Percentiles rank a stretch among this genome's conserved stretches.
Evolutionary conservation across 371 early-diverging fungal species (phyloP).

Genomic region (Coemansia sp.): DNA sequence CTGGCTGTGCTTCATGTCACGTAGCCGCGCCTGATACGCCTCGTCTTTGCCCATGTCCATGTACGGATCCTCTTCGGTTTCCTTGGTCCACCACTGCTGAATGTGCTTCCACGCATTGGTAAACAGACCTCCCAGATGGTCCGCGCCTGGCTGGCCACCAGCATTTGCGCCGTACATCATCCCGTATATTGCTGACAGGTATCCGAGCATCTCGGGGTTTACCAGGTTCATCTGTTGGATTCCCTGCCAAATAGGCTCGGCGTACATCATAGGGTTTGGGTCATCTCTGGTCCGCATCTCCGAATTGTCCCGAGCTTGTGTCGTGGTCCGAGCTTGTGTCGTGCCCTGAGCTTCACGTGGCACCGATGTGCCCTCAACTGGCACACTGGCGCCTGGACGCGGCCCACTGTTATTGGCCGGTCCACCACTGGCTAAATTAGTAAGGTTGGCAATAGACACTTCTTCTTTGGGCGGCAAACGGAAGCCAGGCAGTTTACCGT

Average conservation of each 20-base stretch:
- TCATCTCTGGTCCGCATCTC: conserved; percentile 17
- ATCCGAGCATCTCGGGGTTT: conserved; percentile 33
- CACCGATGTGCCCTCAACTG: conserved; percentile 1
- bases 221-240: conserved; percentile 25
- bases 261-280: conserved; percentile 34
- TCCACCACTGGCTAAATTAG: not conserved
- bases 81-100: conserved; percentile 25
- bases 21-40: conserved; percentile 48
- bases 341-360: conserved; percentile 3
- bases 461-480: conserved; percentile 21
- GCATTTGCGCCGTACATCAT: conserved; percentile 26
- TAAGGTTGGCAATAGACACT: conserved; percentile 8
- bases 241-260: conserved; percentile 37
- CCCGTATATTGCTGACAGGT: conserved; percentile 33
- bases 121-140: conserved; percentile 11
- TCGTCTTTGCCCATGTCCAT: conserved; percentile 44
- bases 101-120: conserved; percentile 26
- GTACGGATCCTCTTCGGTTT: conserved; percentile 34
- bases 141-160: not conserved
- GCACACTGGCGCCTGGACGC: not conserved
- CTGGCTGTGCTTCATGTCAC: conserved; percentile 42
- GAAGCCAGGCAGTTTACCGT: conserved; percentile 34
- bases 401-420: not conserved
- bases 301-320: not conserved
- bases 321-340: not conserved